These are phyloP conservation scores for Candida ascalaphidarum DNA, from an alignment of 805 yeast species.

Conservation along the genomic window DNA sequence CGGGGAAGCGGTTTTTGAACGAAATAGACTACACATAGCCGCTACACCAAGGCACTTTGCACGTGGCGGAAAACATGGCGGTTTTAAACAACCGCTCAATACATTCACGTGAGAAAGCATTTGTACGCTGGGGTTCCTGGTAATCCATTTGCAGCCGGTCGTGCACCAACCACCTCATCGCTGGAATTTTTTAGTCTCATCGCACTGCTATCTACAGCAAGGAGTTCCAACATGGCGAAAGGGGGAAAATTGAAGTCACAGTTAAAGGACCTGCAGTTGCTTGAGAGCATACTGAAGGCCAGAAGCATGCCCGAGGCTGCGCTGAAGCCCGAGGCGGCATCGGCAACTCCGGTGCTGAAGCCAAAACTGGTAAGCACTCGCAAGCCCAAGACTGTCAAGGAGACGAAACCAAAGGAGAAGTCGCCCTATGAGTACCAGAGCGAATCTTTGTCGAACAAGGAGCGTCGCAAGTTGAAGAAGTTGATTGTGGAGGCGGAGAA, in stretches of 20 bases:
- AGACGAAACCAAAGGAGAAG: slow-evolving; percentile 10
- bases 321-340: slow-evolving; percentile 3
- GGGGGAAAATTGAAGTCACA: slow-evolving; percentile 21
- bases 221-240: slow-evolving; percentile 16
- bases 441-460: slow-evolving; percentile 51
- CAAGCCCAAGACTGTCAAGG: slow-evolving; percentile 6
- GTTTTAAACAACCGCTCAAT: no score
- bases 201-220: background rate
- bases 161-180: no score
- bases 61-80: no score
- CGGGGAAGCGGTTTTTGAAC: slow-evolving; percentile 49
- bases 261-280: slow-evolving; percentile 18
- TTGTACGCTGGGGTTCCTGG: background rate
- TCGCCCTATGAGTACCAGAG: slow-evolving; percentile 37
- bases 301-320: slow-evolving; percentile 12
- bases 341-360: slow-evolving; percentile 1
- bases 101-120: no score
- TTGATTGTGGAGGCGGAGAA: slow-evolving; percentile 24
- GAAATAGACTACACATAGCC: slow-evolving; percentile 21
- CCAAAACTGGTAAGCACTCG: no score
- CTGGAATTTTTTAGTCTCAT: no score
- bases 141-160: no score
- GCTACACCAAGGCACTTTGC: no score
- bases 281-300: slow-evolving; percentile 14
- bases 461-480: slow-evolving; percentile 52